phyloP scores from a whole-genome alignment of 2,329 filamentous ascomycete species.

The Tetracladium maxilliforme region DNA sequence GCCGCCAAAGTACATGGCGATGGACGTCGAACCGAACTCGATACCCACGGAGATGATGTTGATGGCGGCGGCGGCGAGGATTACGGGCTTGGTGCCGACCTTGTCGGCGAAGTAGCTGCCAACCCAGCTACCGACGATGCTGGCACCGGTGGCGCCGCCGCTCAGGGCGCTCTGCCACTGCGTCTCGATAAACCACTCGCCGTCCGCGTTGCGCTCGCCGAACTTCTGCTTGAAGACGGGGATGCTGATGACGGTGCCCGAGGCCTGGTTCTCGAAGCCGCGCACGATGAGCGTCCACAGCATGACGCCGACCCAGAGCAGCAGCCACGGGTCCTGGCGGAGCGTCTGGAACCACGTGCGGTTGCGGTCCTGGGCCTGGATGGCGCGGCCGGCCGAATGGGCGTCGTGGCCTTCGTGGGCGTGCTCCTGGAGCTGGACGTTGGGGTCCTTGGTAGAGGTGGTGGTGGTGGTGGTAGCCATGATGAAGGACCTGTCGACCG shows the following conservation, averaged over 20 bases:
- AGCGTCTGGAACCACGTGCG: constrained; percentile 11
- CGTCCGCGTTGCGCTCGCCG: constrained; percentile 16
- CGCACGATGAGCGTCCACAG: constrained; percentile 22
- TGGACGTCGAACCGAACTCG: constrained; percentile 14
- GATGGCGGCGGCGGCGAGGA: constrained; percentile 8
- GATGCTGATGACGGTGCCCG: constrained; percentile 23
- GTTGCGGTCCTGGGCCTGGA: constrained; percentile 14
- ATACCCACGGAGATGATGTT: constrained; percentile 14
- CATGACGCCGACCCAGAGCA: constrained; percentile 15
- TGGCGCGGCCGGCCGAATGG: constrained; percentile 12
- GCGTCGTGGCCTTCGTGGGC: too few relatives aligned
- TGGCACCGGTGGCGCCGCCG: constrained; percentile 20
- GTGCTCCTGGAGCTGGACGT: too few relatives aligned
- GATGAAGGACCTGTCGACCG: too few relatives aligned
- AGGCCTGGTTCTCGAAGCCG: constrained; percentile 24
- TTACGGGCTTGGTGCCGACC: constrained; percentile 10
- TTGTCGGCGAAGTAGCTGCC: constrained; percentile 12
- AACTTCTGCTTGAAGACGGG: constrained; percentile 27
- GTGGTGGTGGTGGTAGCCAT: too few relatives aligned
- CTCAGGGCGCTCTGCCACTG: constrained; percentile 28
- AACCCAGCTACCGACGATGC: constrained; percentile 10
- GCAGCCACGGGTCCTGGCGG: constrained; percentile 12
- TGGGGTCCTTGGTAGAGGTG: too few relatives aligned
- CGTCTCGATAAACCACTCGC: constrained; percentile 21
- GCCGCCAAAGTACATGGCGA: constrained; percentile 26